Percentiles rank a stretch among this genome's conserved stretches.
Evolutionary conservation across 176 grass and related monocot species (phyloP).

Genomic region (Tuctoria greenei): DNA sequence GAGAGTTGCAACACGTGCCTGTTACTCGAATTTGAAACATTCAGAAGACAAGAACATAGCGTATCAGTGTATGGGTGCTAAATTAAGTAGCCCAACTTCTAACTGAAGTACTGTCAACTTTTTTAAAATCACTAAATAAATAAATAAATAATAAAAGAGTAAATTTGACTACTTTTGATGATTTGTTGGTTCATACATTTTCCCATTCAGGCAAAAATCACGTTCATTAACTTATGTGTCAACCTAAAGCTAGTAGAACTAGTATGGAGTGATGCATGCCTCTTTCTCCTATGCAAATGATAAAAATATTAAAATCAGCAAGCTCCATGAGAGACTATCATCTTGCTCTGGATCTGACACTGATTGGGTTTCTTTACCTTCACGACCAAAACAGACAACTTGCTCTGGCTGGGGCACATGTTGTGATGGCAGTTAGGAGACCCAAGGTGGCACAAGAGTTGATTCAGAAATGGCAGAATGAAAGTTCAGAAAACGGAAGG

Average conservation of each 20-base stretch:
- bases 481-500: conserved; percentile 54
- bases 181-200: background rate
- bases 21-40: background rate
- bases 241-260: background rate
- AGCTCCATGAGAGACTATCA: background rate
- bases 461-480: conserved; percentile 96
- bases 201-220: background rate
- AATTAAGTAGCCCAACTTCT: background rate
- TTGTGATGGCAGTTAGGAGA: conserved; percentile 96
- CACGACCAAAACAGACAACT: conserved; percentile 66
- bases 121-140: too few species aligned
- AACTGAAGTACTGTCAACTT: background rate
- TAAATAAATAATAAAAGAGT: background rate
- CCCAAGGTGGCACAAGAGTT: conserved; percentile 75
- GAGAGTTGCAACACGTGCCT: background rate
- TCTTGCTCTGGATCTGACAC: conserved; percentile 10
- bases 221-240: background rate
- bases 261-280: background rate
- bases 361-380: conserved; percentile 2
- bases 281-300: background rate
- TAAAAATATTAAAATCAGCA: background rate
- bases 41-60: background rate
- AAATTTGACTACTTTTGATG: background rate
- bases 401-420: conserved; percentile 72
- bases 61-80: too few species aligned